Conservation (phyloP, 306 rosid species). For the Benincasa hispida region DNA sequence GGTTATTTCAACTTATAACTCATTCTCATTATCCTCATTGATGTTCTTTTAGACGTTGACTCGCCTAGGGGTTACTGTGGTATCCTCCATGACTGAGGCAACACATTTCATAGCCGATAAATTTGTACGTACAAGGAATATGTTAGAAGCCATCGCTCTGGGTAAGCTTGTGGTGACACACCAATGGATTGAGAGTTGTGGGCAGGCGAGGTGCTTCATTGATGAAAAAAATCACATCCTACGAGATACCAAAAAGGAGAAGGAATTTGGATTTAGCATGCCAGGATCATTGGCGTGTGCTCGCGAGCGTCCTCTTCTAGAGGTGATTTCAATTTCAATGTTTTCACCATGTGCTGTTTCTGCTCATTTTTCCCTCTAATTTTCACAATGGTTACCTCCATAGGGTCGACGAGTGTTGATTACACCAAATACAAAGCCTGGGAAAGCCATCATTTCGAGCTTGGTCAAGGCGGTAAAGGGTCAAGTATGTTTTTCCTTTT, state of each 20-base stretch:
- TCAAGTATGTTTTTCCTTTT: constrained; percentile 30
- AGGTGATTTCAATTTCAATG: constrained; percentile 25
- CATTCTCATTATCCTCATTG: constrained; percentile 18
- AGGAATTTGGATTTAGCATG: constrained; percentile 86
- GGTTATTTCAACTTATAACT: constrained; percentile 3
- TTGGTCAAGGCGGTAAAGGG: constrained; percentile 75
- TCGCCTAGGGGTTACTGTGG: constrained; percentile 60
- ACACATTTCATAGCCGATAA: constrained; percentile 87
- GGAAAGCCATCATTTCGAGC: constrained; percentile 52
- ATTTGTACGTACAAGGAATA: constrained; percentile 81
- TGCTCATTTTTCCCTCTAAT: constrained; percentile 7
- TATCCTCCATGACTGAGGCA: constrained; percentile 61
- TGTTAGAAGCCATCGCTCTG: constrained; percentile 85
- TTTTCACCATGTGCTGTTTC: constrained; percentile 8
- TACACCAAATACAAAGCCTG: constrained; percentile 78
- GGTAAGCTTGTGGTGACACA: constrained; percentile 93
- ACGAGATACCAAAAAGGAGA: constrained; percentile 76
- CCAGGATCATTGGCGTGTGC: constrained; percentile 68
- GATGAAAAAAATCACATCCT: constrained; percentile 72
- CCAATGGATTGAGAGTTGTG: constrained; percentile 88
- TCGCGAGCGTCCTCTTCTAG: constrained; percentile 48
- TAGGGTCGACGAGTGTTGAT: constrained; percentile 76
- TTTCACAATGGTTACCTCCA: constrained; percentile 8
- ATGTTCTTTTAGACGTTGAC: constrained; percentile 44
- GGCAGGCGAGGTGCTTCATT: constrained; percentile 78